Base-by-base conservation (phyloP, 2,329 filamentous ascomycete species). In the Calonectria crousiana region DNA sequence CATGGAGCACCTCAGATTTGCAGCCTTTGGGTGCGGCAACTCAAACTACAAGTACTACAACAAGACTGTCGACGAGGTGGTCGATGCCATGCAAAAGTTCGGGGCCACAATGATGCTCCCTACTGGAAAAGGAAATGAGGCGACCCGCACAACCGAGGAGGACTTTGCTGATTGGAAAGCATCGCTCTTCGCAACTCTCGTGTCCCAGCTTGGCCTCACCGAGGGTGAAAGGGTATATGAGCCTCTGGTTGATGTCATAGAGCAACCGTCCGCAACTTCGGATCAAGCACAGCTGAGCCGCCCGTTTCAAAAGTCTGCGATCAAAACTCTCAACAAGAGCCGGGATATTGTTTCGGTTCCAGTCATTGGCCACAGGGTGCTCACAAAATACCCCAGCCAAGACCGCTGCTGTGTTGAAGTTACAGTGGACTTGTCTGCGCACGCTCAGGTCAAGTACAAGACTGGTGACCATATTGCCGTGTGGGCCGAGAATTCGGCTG, bases 101-200 rank as follows among this genome's bases (percentile, higher is more conserved):
- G 72, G 72, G 13, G 72, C 72, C 3, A 67, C 52, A 30, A 34
- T 58, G 52, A 44, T 74, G 18, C 14, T 53, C 6, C 67, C 51
- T 0, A 67, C 62, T 38, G 72, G 72, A 16, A 67, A 56, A 28
- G 72, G 72, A 10, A 71, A 74, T 26, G 72, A 74, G 18, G 72
- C 68, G 4, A 74, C 72, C 18, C 53, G 72, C 4, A 74, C 72
- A 0, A 71, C 68, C 1, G 72, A 74, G 13, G 72, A 74, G 20
- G 68, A 74, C 23, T 74, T 74, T 41, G 49, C 68, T 38, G 68
- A 71, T 34, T 74, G 72, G 72, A 74, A 74, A 11, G 72, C 71
- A 18, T 38, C 13, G 16, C 38, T 74, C 1, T 71, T 71, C 20
- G 18, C 47, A 6, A 56, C 68, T 4, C 38, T 74, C 32, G 72